A percentile compares a stretch with the other conserved stretches of the same genome.
These are phyloP conservation scores for Mucor circinelloides DNA, from an alignment of 371 early-diverging fungal genomes.

Conservation along the genomic window DNA sequence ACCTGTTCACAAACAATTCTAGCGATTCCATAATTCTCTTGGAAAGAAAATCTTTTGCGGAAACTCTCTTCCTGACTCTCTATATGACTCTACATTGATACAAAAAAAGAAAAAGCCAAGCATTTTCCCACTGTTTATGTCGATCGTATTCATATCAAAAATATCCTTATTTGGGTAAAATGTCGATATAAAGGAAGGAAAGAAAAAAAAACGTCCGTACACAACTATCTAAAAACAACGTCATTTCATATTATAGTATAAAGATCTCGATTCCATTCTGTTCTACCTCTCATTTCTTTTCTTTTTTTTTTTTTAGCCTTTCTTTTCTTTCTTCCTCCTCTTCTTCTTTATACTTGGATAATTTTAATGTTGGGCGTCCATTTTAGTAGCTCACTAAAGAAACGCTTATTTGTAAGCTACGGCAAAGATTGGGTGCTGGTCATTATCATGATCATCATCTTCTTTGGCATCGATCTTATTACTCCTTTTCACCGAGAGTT, in stretches of 20 bases:
- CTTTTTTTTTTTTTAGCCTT: background rate
- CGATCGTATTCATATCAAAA: background rate
- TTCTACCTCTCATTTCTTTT: background rate
- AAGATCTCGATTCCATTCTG: background rate
- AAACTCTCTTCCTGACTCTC: background rate
- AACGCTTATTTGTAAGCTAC: slow-evolving; percentile 58
- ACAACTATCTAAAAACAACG: background rate
- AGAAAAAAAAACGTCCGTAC: background rate
- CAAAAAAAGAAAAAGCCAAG: background rate
- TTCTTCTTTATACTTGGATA: background rate
- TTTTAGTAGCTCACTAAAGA: slow-evolving; percentile 27
- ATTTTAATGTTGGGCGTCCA: background rate
- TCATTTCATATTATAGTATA: background rate
- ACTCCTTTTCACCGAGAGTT: slow-evolving; percentile 74
- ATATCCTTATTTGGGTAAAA: background rate
- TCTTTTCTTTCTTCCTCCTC: background rate
- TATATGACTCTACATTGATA: background rate
- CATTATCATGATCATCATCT: slow-evolving; percentile 58
- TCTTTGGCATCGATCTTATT: slow-evolving; percentile 61
- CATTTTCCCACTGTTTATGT: background rate
- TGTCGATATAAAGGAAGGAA: background rate
- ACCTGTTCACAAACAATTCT: background rate
- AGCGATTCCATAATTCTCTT: background rate
- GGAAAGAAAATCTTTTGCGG: background rate
- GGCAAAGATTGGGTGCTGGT: slow-evolving; percentile 69